Conservation (phyloP, 352 stramenopile genomes). For the Phytophthora pisi region DNA sequence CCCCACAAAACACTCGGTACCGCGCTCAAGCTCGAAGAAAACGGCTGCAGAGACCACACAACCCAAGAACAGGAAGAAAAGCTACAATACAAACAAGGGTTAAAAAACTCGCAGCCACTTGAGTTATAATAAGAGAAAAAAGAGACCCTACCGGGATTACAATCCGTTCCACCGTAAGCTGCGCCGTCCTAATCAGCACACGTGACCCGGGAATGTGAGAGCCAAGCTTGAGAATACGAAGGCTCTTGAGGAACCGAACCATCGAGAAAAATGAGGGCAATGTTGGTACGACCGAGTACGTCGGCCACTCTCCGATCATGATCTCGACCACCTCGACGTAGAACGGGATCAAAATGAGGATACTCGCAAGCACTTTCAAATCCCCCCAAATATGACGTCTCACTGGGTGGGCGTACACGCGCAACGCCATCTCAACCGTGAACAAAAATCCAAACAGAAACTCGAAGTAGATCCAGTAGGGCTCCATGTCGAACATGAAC, state of each 20-base stretch:
- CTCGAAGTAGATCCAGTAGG: slow-evolving; percentile 58
- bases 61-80: slow-evolving; percentile 61
- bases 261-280: slow-evolving; percentile 50
- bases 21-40: slow-evolving; percentile 58
- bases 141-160: slow-evolving; percentile 44
- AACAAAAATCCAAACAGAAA: slow-evolving; percentile 49
- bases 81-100: slow-evolving; percentile 15
- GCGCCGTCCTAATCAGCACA: slow-evolving; percentile 43
- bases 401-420: slow-evolving; percentile 34
- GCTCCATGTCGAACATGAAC: slow-evolving; percentile 56
- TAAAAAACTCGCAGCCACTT: too few species aligned
- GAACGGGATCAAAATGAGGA: slow-evolving; percentile 45
- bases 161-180: slow-evolving; percentile 37
- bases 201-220: slow-evolving; percentile 45
- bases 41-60: slow-evolving; percentile 46
- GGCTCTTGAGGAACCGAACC: slow-evolving; percentile 48
- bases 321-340: slow-evolving; percentile 38
- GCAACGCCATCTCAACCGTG: slow-evolving; percentile 44
- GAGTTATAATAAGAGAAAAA: too few species aligned
- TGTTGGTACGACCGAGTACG: slow-evolving; percentile 44
- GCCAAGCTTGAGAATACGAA: slow-evolving; percentile 56
- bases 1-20: slow-evolving; percentile 46
- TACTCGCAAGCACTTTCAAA: slow-evolving; percentile 20
- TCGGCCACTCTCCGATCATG: slow-evolving; percentile 28
- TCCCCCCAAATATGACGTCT: slow-evolving; percentile 38